Percentiles rank a stretch among this genome's conserved stretches.
phyloP scores from a whole-genome alignment of 140 eudicot genomes.

The Bidens hawaiensis region DNA sequence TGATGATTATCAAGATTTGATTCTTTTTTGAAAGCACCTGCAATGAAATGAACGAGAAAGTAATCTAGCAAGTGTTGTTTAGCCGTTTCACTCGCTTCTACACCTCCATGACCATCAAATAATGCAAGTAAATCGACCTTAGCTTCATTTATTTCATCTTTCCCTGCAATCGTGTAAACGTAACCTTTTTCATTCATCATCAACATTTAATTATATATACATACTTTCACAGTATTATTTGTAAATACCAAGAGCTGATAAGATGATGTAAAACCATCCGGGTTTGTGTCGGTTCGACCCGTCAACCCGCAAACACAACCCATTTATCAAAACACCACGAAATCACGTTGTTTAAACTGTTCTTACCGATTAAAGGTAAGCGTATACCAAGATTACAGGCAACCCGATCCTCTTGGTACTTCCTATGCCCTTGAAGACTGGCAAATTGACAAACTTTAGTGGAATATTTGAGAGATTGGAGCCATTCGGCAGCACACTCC shows the following conservation, averaged over 20 bases:
- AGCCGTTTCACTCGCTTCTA: constrained; percentile 71
- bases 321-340: background rate
- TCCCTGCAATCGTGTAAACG: constrained; percentile 14
- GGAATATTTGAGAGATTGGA: constrained; percentile 15
- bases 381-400: constrained; percentile 37
- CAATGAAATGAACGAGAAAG: constrained; percentile 39
- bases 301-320: too few relatives aligned
- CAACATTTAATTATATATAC: background rate
- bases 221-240: background rate
- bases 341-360: background rate
- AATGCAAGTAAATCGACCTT: constrained; percentile 51
- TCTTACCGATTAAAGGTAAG: constrained; percentile 44
- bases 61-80: constrained; percentile 37
- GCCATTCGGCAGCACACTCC: constrained; percentile 39
- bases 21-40: constrained; percentile 31
- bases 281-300: too few relatives aligned
- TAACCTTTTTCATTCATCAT: background rate
- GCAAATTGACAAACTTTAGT: constrained; percentile 39
- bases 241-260: background rate
- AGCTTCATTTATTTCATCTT: constrained; percentile 27
- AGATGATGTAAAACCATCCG: background rate
- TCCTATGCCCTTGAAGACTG: constrained; percentile 52
- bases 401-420: constrained; percentile 71
- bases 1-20: constrained; percentile 16
- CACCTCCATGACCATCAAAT: constrained; percentile 81